phyloP scores from a whole-genome alignment of 257 asterid species.

The Marsdenia floribunda region DNA sequence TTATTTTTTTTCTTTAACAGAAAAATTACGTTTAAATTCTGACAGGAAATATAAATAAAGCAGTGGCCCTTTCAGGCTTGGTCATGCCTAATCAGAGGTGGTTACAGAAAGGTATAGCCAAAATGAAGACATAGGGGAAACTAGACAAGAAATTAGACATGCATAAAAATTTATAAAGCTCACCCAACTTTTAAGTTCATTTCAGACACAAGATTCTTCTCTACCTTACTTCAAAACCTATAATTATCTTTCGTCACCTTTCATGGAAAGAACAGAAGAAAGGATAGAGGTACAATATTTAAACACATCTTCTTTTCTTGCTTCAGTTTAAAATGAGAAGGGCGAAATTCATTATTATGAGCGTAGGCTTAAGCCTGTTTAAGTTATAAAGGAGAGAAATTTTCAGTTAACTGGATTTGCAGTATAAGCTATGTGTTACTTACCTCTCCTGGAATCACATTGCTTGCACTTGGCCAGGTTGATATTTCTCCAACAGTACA shows the following conservation, averaged over 20 bases:
- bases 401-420: not conserved
- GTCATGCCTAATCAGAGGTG: too few relatives aligned
- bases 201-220: not conserved
- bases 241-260: not conserved
- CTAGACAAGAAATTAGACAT: not conserved
- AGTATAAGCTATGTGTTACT: constrained; percentile 24
- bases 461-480: constrained; percentile 98
- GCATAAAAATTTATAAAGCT: not conserved
- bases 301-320: not conserved
- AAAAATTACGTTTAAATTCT: too few relatives aligned
- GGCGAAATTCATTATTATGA: not conserved
- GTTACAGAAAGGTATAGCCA: too few relatives aligned
- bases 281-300: not conserved
- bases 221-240: not conserved
- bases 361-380: not conserved
- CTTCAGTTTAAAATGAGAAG: not conserved
- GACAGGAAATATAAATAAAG: too few relatives aligned
- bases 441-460: constrained; percentile 99
- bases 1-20: too few relatives aligned
- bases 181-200: not conserved
- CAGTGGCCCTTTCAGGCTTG: too few relatives aligned
- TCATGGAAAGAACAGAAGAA: not conserved
- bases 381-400: not conserved
- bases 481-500: constrained; percentile 98
- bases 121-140: not conserved